phyloP scores from a whole-genome alignment of 495 filamentous ascomycete species.

The Annulohypoxylon maeteangense region DNA sequence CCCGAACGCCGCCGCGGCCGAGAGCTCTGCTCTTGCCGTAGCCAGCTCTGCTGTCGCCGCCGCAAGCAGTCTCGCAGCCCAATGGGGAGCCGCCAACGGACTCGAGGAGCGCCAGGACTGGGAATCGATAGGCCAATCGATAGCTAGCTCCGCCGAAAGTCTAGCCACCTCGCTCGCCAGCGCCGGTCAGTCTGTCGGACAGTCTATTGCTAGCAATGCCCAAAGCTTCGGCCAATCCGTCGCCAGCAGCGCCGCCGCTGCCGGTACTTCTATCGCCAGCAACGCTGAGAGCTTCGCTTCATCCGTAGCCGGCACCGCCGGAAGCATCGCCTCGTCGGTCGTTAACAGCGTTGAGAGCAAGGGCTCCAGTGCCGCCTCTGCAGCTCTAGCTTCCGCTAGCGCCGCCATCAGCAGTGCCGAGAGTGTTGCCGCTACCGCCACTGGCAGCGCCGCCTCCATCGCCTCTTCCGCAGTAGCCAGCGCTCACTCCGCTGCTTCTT shows the following conservation, averaged over 20 bases:
- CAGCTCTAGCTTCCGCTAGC: slow-evolving; percentile 27
- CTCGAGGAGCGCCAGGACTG: slow-evolving; percentile 34
- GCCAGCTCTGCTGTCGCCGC: slow-evolving; percentile 23
- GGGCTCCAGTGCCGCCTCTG: slow-evolving; percentile 18
- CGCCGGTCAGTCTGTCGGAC: slow-evolving; percentile 31
- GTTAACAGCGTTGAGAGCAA: slow-evolving; percentile 21
- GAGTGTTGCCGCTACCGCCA: slow-evolving; percentile 40
- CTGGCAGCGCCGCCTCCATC: slow-evolving; percentile 20
- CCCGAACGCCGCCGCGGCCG: slow-evolving; percentile 1
- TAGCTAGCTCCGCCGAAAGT: slow-evolving; percentile 32
- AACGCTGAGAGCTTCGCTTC: slow-evolving; percentile 20
- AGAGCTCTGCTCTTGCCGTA: slow-evolving; percentile 22
- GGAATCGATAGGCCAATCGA: slow-evolving; percentile 34
- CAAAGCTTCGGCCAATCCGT: slow-evolving; percentile 29
- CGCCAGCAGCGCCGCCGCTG: slow-evolving; percentile 10
- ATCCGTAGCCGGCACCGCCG: slow-evolving; percentile 19
- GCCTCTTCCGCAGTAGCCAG: slow-evolving; percentile 35
- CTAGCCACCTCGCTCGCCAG: slow-evolving; percentile 31
- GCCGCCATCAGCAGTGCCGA: slow-evolving; percentile 29
- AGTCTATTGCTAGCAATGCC: slow-evolving; percentile 30
- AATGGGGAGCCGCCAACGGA: neutral
- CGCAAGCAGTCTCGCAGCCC: slow-evolving; percentile 27
- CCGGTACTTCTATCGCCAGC: slow-evolving; percentile 14
- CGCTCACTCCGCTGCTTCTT: slow-evolving; percentile 18
- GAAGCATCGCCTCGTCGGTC: slow-evolving; percentile 13